Conservation (phyloP, 148 eudicot species). For the Rhododendron kiyosumense region DNA sequence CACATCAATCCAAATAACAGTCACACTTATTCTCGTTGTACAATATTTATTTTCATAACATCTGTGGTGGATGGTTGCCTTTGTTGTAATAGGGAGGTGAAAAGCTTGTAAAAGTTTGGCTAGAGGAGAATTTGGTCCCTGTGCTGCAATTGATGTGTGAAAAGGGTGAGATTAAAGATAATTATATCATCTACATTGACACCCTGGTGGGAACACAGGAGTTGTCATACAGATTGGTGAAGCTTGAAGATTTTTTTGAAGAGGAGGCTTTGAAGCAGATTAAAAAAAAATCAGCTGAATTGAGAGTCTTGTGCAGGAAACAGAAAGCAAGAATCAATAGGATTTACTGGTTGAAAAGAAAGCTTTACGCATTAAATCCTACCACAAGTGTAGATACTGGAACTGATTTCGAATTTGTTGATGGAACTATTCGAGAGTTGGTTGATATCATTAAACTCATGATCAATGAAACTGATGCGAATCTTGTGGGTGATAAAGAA, state of each 20-base stretch:
- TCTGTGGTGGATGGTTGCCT: no score
- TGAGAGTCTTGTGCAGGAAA: background rate
- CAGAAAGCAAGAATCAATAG: background rate
- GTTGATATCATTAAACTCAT: background rate
- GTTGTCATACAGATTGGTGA: constrained; percentile 6
- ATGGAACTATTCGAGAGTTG: no score
- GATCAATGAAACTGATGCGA: background rate
- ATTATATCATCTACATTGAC: background rate
- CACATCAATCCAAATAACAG: no score
- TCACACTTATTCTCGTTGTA: no score
- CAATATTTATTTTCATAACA: no score
- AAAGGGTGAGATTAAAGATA: background rate
- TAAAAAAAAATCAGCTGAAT: background rate
- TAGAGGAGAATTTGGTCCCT: background rate
- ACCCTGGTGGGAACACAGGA: background rate
- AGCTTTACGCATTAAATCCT: background rate
- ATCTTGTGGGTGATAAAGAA: background rate
- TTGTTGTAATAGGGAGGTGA: background rate
- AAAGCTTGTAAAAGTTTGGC: background rate
- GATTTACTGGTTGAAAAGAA: background rate
- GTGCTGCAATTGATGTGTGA: background rate
- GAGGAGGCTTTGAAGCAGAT: background rate
- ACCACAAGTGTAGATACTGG: background rate
- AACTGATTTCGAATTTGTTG: background rate
- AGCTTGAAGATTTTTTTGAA: background rate